Percentiles rank a stretch among this genome's conserved stretches.
These are phyloP conservation scores for Exophiala dermatitidis DNA, from an alignment of 2,329 filamentous ascomycete genomes.

Conservation along the genomic window DNA sequence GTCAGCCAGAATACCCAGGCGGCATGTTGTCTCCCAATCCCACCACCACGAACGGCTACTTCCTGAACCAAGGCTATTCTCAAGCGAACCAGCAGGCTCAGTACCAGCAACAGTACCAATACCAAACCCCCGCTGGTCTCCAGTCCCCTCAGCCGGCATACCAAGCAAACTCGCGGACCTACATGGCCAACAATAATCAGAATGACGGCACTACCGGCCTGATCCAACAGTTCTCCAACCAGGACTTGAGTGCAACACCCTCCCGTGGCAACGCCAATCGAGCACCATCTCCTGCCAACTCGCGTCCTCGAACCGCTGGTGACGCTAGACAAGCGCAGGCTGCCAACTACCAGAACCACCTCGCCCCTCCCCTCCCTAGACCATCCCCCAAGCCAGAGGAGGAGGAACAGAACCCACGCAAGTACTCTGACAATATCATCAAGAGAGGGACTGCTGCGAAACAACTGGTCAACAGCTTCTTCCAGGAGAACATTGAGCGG, in stretches of 20 bases:
- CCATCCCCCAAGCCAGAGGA: slow-evolving; percentile 53
- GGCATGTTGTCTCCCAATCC: slow-evolving; percentile 35
- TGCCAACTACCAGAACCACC: slow-evolving; percentile 53
- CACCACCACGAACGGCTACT: slow-evolving; percentile 48
- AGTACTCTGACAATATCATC: slow-evolving; percentile 79
- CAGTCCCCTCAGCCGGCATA: slow-evolving; percentile 52
- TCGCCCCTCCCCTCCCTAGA: slow-evolving; percentile 60
- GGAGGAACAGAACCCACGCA: slow-evolving; percentile 74
- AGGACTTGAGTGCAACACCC: slow-evolving; percentile 73
- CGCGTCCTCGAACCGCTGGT: slow-evolving; percentile 75
- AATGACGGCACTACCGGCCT: slow-evolving; percentile 86
- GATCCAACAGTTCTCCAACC: slow-evolving; percentile 92
- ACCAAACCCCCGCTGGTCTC: slow-evolving; percentile 47
- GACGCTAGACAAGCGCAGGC: slow-evolving; percentile 50
- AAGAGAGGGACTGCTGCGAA: slow-evolving; percentile 63
- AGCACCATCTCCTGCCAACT: slow-evolving; percentile 56
- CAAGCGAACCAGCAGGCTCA: slow-evolving; percentile 45
- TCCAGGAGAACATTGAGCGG: slow-evolving; percentile 96
- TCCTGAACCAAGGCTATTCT: slow-evolving; percentile 53
- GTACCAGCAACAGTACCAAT: slow-evolving; percentile 49
- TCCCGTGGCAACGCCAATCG: slow-evolving; percentile 59
- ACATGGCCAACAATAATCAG: slow-evolving; percentile 46
- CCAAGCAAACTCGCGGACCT: slow-evolving; percentile 34
- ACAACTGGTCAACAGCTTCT: slow-evolving; percentile 68
- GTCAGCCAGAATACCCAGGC: slow-evolving; percentile 55